These are phyloP conservation scores for Xanthoconium stramineum DNA, from an alignment of 768 basidiomycete species.

Conservation along the genomic window DNA sequence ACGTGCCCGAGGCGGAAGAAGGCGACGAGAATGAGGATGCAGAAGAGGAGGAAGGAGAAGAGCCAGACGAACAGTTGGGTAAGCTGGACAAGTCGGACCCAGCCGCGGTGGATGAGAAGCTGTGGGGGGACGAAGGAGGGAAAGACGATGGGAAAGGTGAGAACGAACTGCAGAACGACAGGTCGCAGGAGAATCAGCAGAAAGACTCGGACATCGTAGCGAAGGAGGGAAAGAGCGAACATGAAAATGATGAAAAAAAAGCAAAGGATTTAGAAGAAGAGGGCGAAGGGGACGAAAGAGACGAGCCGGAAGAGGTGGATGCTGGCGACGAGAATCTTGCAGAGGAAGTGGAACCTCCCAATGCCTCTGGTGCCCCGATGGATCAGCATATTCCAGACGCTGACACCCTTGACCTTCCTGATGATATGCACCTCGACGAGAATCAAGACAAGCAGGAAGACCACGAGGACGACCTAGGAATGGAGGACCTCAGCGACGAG, in stretches of 20 bases:
- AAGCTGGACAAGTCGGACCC: constrained; percentile 83
- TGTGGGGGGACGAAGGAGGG: constrained; percentile 87
- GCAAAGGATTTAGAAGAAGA: constrained; percentile 27
- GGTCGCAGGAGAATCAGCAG: constrained; percentile 44
- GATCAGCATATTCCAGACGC: constrained; percentile 77
- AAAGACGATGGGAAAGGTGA: constrained; percentile 47
- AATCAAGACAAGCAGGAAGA: constrained; percentile 28
- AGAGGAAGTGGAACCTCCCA: constrained; percentile 43
- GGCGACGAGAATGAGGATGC: constrained; percentile 44
- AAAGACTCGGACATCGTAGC: constrained; percentile 69
- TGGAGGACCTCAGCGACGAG: constrained; percentile 39
- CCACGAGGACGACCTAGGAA: constrained; percentile 21
- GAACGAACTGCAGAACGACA: constrained; percentile 60
- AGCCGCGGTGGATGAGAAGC: constrained; percentile 86
- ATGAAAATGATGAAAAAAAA: constrained; percentile 34
- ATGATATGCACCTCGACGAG: constrained; percentile 67
- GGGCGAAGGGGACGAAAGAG: constrained; percentile 27
- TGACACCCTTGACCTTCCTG: constrained; percentile 84
- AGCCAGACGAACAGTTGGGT: constrained; percentile 78
- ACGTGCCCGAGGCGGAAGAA: constrained; percentile 59
- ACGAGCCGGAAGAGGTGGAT: constrained; percentile 24
- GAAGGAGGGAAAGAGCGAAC: constrained; percentile 58
- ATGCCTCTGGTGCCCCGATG: constrained; percentile 61
- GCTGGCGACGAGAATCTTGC: constrained; percentile 34
- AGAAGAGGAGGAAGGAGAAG: constrained; percentile 50